Percentiles rank a stretch among this genome's conserved stretches.
Evolutionary conservation across 2,329 filamentous ascomycete genomes (phyloP).

Genomic region (Cytospora leucostoma): DNA sequence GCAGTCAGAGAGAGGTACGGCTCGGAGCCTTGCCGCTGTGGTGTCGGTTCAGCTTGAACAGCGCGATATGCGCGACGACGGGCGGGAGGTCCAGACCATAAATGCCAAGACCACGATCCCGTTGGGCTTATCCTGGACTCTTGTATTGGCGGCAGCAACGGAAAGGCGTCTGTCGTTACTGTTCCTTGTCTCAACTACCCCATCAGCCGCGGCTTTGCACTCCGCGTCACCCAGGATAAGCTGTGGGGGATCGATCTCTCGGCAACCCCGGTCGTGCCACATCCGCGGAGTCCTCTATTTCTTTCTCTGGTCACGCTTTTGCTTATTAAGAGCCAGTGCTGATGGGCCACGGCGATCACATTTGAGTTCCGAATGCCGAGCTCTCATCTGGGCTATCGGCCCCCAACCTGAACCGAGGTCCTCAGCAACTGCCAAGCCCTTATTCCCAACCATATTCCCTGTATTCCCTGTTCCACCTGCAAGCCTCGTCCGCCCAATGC

Average conservation of each 20-base stretch:
- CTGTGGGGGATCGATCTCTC: neutral
- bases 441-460: neutral
- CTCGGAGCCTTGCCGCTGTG: neutral
- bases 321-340: slow-evolving; percentile 6
- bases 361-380: slow-evolving; percentile 12
- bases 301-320: slow-evolving; percentile 15
- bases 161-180: neutral
- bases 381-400: neutral
- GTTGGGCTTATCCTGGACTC: neutral
- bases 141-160: neutral
- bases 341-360: slow-evolving; percentile 7
- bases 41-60: neutral
- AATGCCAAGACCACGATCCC: neutral
- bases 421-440: neutral
- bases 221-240: neutral
- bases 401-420: neutral
- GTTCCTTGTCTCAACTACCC: neutral
- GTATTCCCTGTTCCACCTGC: neutral
- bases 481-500: slow-evolving; percentile 7
- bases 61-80: neutral
- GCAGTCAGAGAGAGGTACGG: neutral
- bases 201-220: neutral
- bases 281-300: neutral
- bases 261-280: neutral
- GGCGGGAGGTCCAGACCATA: neutral